A percentile compares a stretch with the other conserved stretches of the same genome.
phyloP scores from a whole-genome alignment of 306 rosid genomes.

The Inga laurina region DNA sequence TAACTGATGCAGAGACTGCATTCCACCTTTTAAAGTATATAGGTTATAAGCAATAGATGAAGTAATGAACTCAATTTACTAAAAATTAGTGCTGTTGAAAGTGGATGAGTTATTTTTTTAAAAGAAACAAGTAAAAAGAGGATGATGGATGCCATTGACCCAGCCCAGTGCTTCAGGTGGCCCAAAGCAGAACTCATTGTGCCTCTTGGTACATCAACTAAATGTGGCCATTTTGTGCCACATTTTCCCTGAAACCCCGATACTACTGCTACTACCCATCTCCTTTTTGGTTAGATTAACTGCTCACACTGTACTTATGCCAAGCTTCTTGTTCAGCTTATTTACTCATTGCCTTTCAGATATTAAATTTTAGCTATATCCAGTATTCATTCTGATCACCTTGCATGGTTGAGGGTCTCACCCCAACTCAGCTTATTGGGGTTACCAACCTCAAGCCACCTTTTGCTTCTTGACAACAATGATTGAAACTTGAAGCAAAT shows the following conservation, averaged over 20 bases:
- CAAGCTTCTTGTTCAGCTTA: neutral
- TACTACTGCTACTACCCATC: neutral
- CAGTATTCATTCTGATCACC: neutral
- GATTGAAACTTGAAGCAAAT: neutral
- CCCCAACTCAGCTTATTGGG: neutral
- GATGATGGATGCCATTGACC: neutral
- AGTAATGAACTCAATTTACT: neutral
- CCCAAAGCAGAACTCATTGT: neutral
- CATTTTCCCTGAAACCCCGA: conserved; percentile 20
- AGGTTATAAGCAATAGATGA: neutral
- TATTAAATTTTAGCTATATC: neutral
- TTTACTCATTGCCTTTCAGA: neutral
- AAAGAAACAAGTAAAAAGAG: neutral
- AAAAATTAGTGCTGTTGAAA: neutral
- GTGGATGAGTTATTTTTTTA: neutral
- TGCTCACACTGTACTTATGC: neutral
- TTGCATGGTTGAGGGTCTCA: neutral
- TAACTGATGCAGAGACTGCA: neutral
- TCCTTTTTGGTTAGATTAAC: neutral
- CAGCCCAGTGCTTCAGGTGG: neutral
- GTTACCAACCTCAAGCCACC: neutral
- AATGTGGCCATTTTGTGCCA: conserved; percentile 1
- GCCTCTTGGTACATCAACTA: conserved; percentile 6
- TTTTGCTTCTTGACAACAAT: neutral
- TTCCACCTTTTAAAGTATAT: neutral